Conservation (phyloP, 139 green algal genomes). For the Parachlorella kessleri region DNA sequence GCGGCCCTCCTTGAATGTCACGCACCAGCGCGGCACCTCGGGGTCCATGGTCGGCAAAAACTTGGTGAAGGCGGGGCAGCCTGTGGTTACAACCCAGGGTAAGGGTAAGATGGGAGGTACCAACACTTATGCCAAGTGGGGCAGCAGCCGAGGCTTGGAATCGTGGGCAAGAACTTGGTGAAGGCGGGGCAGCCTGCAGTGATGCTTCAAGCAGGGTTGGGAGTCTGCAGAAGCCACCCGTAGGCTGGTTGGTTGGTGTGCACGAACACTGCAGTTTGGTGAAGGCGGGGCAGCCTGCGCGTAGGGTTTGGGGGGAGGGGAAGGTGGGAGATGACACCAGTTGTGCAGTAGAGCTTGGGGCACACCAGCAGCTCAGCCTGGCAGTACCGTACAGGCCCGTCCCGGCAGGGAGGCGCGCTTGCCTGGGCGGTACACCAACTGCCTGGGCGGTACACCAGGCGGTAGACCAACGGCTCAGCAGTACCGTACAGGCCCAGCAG, state of each 20-base stretch:
- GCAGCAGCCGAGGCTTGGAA: neutral
- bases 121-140: neutral
- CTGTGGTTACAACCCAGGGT: slow-evolving; percentile 35
- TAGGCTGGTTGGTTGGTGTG: too few relatives aligned
- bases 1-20: slow-evolving; percentile 67
- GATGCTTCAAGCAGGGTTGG: neutral
- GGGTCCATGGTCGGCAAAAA: slow-evolving; percentile 60
- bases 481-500: too few relatives aligned
- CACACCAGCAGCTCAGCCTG: neutral
- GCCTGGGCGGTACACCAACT: neutral
- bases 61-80: slow-evolving; percentile 45
- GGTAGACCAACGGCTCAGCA: neutral
- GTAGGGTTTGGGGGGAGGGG: neutral
- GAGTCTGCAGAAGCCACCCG: too few relatives aligned
- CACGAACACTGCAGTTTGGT: too few relatives aligned
- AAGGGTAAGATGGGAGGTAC: neutral
- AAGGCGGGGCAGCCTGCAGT: neutral
- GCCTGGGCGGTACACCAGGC: neutral
- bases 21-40: slow-evolving; percentile 65
- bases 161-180: neutral
- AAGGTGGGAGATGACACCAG: neutral
- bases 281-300: neutral
- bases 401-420: neutral
- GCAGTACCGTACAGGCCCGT: neutral
- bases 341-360: neutral